Evolutionary conservation across 2,329 filamentous ascomycete species (phyloP), one percentile per base, ranked within the genome.

Genomic region (Triangularia setosa): DNA sequence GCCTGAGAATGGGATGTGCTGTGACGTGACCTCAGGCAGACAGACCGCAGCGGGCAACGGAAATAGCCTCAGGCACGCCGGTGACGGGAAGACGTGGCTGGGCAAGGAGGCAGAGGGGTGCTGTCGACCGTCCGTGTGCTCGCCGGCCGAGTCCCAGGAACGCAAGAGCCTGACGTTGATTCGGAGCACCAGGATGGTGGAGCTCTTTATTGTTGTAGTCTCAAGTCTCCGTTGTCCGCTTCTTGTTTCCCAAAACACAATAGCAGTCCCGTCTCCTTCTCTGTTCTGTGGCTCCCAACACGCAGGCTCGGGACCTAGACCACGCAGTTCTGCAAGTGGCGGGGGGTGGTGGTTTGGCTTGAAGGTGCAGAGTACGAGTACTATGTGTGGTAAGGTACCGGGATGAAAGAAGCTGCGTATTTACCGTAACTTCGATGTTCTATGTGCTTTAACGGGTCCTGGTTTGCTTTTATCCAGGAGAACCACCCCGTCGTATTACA

Each of bases 21-120:
- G 68, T 68, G 68, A 68, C 66, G 68, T 67, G 68, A 69, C 64
- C 58, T 52, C 57, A 12, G 55, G 40, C 30, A 62, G 35, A 14
- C 18, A 40, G 55, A 53, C 62, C 48, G 30, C 61, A 55, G 65
- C 63, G 61, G 67, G 63, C 58, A 48, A 52, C 62, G 60, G 66
- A 68, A 67, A 68, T 68, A 68, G 68, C 67, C 65, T 70, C 67
- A 63, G 56, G 60, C 52, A 48, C 55, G 40, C 33, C 40, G 23
- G 52, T 28, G 25, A 55, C 62, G 44, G 58, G 62, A 21, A 60
- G 54, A 44, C 25, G 55, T 55, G 52, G 35, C 21, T 40, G 14
- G 35, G 35, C 35, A 40, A 40, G 35, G 35, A 40, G 35, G 35
- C 2, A 40, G 35, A 40, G 35, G 35, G 35, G 35, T 40, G 35